A percentile compares a stretch with the other conserved stretches of the same genome.
Evolutionary conservation across 2,329 filamentous ascomycete species (phyloP).

Genomic region (Plenodomus lindquistii): DNA sequence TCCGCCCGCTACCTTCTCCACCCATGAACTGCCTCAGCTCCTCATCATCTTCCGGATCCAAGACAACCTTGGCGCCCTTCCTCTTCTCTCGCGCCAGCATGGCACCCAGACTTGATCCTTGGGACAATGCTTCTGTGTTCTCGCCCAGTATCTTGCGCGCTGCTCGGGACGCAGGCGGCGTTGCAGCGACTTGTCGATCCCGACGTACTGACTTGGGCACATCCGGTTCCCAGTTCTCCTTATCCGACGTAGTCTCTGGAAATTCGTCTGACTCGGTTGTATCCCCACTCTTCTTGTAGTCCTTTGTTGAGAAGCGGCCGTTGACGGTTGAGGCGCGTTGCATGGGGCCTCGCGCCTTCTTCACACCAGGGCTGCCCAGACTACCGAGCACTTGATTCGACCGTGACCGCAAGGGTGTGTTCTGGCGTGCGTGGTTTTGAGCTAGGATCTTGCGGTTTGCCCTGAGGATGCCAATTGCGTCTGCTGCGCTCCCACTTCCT

Average conservation of each 20-base stretch:
- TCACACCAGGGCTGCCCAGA: conserved; percentile 41
- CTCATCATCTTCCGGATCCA: conserved; percentile 56
- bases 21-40: conserved; percentile 78
- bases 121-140: conserved; percentile 47
- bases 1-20: conserved; percentile 65
- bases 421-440: conserved; percentile 67
- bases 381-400: conserved; percentile 26
- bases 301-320: conserved; percentile 39
- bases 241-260: conserved; percentile 78
- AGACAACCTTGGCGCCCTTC: conserved; percentile 34
- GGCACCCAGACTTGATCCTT: conserved; percentile 42
- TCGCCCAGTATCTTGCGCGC: conserved; percentile 53
- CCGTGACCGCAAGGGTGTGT: conserved; percentile 52
- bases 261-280: conserved; percentile 52
- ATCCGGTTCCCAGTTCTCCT: conserved; percentile 81
- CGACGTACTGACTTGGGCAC: conserved; percentile 37
- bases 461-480: conserved; percentile 78
- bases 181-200: conserved; percentile 19
- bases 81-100: conserved; percentile 40
- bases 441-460: conserved; percentile 62
- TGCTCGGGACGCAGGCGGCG: conserved; percentile 39
- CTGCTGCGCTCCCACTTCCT: conserved; percentile 75
- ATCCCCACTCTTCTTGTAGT: conserved; percentile 24
- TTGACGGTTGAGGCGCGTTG: conserved; percentile 41
- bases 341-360: conserved; percentile 37